These are phyloP conservation scores for Alternaria brassicicola DNA, from an alignment of 2,329 filamentous ascomycete species.

Conservation along the genomic window DNA sequence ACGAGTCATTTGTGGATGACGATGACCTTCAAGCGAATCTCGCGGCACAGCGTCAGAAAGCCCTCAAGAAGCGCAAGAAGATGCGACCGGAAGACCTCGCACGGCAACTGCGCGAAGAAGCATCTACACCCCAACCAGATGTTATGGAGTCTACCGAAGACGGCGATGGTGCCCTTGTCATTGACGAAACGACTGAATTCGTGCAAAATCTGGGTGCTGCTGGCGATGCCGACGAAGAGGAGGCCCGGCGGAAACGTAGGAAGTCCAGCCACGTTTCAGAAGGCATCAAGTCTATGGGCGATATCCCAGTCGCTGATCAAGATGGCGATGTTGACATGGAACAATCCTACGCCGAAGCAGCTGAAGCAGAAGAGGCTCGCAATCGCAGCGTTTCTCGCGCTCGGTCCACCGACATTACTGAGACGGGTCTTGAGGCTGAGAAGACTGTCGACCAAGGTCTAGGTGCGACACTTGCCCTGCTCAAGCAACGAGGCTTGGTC, in stretches of 20 bases:
- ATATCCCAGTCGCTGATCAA: conserved; percentile 51
- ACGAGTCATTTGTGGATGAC: conserved; percentile 81
- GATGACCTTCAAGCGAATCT: conserved; percentile 89
- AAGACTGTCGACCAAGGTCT: conserved; percentile 78
- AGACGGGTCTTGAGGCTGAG: conserved; percentile 83
- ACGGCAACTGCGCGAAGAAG: conserved; percentile 73
- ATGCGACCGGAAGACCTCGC: conserved; percentile 85
- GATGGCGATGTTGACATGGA: conserved; percentile 62
- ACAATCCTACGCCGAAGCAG: conserved; percentile 58
- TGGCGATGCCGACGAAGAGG: conserved; percentile 31
- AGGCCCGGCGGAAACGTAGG: conserved; percentile 58
- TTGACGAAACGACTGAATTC: conserved; percentile 95
- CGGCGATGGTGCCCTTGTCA: conserved; percentile 74
- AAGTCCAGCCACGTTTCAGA: conserved; percentile 40
- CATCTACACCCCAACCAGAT: conserved; percentile 53
- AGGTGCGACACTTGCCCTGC: conserved; percentile 79
- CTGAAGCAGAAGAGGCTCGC: conserved; percentile 56
- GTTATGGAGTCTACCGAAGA: conserved; percentile 66
- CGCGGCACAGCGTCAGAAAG: conserved; percentile 79
- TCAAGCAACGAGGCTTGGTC: conserved; percentile 84
- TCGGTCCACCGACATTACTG: conserved; percentile 61
- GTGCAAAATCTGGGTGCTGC: conserved; percentile 75
- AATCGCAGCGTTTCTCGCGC: conserved; percentile 33
- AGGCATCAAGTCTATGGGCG: conserved; percentile 27
- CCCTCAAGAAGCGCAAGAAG: conserved; percentile 91